These are phyloP conservation scores for Erigeron canadensis DNA, from an alignment of 129 eudicot species.

Conservation along the genomic window DNA sequence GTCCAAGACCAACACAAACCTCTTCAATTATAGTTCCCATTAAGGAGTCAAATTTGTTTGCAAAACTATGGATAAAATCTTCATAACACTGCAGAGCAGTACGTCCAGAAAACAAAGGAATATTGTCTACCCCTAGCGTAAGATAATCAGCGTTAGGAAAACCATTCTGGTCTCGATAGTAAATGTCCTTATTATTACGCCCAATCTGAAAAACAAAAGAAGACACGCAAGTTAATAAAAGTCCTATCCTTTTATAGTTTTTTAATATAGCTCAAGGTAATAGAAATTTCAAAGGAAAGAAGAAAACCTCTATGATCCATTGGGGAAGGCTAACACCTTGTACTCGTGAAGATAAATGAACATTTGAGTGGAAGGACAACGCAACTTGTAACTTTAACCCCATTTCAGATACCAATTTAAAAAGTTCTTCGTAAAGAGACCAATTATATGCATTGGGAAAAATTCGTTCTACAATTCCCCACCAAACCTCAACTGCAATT, in stretches of 20 bases:
- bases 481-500: slow-evolving; percentile 75
- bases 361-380: slow-evolving; percentile 66
- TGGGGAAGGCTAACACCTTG: slow-evolving; percentile 62
- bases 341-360: slow-evolving; percentile 45
- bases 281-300: background rate
- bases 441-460: slow-evolving; percentile 58
- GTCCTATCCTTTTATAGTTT: background rate
- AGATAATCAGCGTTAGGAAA: slow-evolving; percentile 54
- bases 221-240: slow-evolving; percentile 7
- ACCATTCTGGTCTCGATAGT: slow-evolving; percentile 56
- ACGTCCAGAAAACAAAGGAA: slow-evolving; percentile 60
- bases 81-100: slow-evolving; percentile 69
- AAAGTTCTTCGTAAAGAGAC: slow-evolving; percentile 63
- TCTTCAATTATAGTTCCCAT: slow-evolving; percentile 63
- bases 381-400: slow-evolving; percentile 69
- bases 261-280: too few relatives aligned
- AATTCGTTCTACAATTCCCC: slow-evolving; percentile 65
- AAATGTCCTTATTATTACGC: slow-evolving; percentile 54
- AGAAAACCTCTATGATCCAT: slow-evolving; percentile 45
- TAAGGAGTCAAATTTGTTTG: slow-evolving; percentile 51
- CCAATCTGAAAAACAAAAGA: slow-evolving; percentile 48
- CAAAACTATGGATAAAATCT: slow-evolving; percentile 56
- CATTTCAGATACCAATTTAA: slow-evolving; percentile 43
- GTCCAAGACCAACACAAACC: slow-evolving; percentile 71
- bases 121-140: slow-evolving; percentile 58